These are phyloP conservation scores for Apiospora pterosperma DNA, from an alignment of 2,329 filamentous ascomycete genomes.

Conservation along the genomic window DNA sequence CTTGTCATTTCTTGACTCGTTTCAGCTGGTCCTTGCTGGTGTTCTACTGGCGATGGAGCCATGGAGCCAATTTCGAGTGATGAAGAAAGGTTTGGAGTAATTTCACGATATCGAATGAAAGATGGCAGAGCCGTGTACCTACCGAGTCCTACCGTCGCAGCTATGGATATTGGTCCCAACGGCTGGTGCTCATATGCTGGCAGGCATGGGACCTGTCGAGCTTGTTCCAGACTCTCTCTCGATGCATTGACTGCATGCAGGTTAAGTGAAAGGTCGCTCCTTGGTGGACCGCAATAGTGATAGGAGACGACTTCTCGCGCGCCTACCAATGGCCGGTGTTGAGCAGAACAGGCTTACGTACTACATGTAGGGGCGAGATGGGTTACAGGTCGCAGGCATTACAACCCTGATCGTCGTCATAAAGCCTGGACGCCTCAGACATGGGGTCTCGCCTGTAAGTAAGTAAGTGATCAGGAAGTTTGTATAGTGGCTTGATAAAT, in stretches of 20 bases:
- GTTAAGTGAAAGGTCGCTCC: not conserved
- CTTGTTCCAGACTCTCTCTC: not conserved
- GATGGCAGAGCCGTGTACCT: not conserved
- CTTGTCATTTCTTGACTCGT: not conserved
- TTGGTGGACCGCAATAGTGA: not conserved
- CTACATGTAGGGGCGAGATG: not conserved
- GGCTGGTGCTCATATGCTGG: not conserved
- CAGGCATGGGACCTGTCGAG: not conserved
- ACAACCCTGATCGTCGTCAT: slow-evolving; percentile 1
- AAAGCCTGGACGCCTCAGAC: not conserved
- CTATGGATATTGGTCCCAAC: not conserved
- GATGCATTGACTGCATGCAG: not conserved
- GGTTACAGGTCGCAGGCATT: slow-evolving; percentile 1
- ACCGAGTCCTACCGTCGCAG: not conserved
- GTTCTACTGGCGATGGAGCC: not conserved
- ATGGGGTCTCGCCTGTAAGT: not conserved
- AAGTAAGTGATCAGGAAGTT: not conserved
- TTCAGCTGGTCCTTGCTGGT: not conserved
- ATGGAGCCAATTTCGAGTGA: not conserved
- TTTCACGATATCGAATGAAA: slow-evolving; percentile 2
- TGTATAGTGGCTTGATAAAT: not conserved
- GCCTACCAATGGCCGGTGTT: not conserved
- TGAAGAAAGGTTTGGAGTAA: not conserved
- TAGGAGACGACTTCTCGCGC: not conserved
- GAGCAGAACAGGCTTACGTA: not conserved